Conservation (phyloP, 108 stramenopile genomes). For the Cyclotella choctawhatcheeana region DNA sequence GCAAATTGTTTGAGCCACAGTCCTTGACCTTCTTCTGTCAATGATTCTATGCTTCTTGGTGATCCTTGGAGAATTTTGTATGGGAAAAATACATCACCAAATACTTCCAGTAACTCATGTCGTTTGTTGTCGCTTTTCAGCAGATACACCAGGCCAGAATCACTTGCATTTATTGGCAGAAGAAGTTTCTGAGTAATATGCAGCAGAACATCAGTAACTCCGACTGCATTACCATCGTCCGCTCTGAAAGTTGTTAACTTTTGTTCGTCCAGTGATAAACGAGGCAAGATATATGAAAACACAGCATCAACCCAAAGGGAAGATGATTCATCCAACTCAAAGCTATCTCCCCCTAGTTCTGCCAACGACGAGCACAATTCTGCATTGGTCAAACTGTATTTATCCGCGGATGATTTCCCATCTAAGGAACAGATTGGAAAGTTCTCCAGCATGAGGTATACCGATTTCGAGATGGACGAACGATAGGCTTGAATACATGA, state of each 20-base stretch:
- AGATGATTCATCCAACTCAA: constrained; percentile 11
- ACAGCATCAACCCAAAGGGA: constrained; percentile 41
- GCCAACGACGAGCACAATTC: constrained; percentile 46
- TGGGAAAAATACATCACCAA: constrained; percentile 47
- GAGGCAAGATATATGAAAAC: constrained; percentile 49
- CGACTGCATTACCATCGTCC: constrained; percentile 14
- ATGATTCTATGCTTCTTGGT: background rate
- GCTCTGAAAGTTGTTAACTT: background rate
- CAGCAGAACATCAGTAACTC: constrained; percentile 30
- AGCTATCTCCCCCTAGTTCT: constrained; percentile 36
- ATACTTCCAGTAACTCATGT: constrained; percentile 36
- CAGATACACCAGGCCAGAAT: constrained; percentile 15
- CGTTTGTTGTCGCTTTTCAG: constrained; percentile 20
- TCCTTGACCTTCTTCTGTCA: constrained; percentile 17
- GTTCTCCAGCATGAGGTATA: constrained; percentile 30
- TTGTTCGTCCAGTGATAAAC: constrained; percentile 15
- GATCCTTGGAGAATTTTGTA: constrained; percentile 9
- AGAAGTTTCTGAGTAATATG: constrained; percentile 27
- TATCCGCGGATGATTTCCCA: constrained; percentile 6
- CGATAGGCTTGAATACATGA: constrained; percentile 24
- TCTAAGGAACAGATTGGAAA: constrained; percentile 38
- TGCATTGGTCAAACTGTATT: constrained; percentile 47
- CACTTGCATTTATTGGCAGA: constrained; percentile 15
- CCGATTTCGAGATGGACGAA: constrained; percentile 21
- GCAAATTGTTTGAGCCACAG: constrained; percentile 25